These are phyloP conservation scores for Pleurotus citrinopileatus DNA, from an alignment of 768 basidiomycete genomes.

Conservation along the genomic window DNA sequence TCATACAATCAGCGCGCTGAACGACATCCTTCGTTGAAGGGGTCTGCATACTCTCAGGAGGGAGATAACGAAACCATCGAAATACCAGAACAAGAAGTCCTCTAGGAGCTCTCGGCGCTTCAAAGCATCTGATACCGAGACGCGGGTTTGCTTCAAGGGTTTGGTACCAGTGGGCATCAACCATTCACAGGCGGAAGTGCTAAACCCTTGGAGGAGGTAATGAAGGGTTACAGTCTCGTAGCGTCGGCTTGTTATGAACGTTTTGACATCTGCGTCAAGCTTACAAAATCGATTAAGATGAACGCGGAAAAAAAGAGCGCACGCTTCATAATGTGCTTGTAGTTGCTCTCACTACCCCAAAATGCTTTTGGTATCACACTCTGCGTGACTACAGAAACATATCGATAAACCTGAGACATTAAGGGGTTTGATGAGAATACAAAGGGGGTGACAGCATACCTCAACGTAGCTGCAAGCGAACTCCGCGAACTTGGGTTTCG, in stretches of 20 bases:
- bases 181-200: slow-evolving; percentile 78
- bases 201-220: slow-evolving; percentile 71
- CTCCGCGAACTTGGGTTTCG: slow-evolving; percentile 78
- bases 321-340: slow-evolving; percentile 57
- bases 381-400: slow-evolving; percentile 59
- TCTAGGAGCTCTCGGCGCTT: slow-evolving; percentile 82
- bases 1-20: too few species aligned
- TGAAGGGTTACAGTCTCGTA: slow-evolving; percentile 82
- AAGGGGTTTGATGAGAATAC: background rate
- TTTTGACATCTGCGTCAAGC: slow-evolving; percentile 55
- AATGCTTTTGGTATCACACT: slow-evolving; percentile 69
- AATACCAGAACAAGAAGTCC: slow-evolving; percentile 94
- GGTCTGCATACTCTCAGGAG: slow-evolving; percentile 63
- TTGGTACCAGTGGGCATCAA: slow-evolving; percentile 45
- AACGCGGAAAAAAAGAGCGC: slow-evolving; percentile 18
- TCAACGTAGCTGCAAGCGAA: slow-evolving; percentile 66
- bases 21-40: background rate
- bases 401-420: slow-evolving; percentile 63
- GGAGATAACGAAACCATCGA: slow-evolving; percentile 79
- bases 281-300: background rate
- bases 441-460: slow-evolving; percentile 36
- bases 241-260: slow-evolving; percentile 74
- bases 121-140: slow-evolving; percentile 61
- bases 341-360: slow-evolving; percentile 77
- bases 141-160: slow-evolving; percentile 39